Base-by-base conservation (phyloP, 2,329 filamentous ascomycete genomes). In the Pochonia chlamydosporia region DNA sequence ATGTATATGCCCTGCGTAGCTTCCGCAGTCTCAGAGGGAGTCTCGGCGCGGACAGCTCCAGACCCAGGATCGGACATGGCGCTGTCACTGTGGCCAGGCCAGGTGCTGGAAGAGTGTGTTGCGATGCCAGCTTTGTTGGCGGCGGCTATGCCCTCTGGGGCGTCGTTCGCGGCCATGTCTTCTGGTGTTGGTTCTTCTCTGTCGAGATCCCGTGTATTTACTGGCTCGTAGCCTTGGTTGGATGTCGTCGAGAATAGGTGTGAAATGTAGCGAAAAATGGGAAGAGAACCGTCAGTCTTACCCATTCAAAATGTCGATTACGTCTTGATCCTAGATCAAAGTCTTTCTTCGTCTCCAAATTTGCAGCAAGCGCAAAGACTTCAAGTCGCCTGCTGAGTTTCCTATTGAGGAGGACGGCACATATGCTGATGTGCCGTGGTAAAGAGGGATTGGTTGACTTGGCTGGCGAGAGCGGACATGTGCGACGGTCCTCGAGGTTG, bases 281-380 rank as follows among this genome's bases (percentile, higher is more conserved):
- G 13, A 14, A 9, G 11, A 6, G 23, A 9, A 11, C 18, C 20
- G 11, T 18, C 28, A 18, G 36, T 13, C 30, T 14, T 18, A 24
- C n/a, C 26, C 43, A 45, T 39, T 30, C 24, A 31, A n/a, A 39
- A 45, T 28, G 25, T 39, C 31, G 18, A 21, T 28, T 14, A 33
- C 5, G 35, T 13, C 24, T 26, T 43, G 45, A 16, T 43, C 3
- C 41, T 33, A 26, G 41, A 23, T 43, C 48, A 63, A 39, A 76
- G 77, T 80, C 77, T 81, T 81, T 81, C 73, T 76, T 63, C 68
- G 65, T 71, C 70, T 63, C 71, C 68, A 40, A n/a, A 42, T 48
- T 57, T 60, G 57, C 57, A 79, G 75, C 78, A 81, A 81, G 76
- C 78, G 78, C 78, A 82, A 82, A 82, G 78, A 81, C 78, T 77